Conservation (phyloP, 2,329 filamentous ascomycete genomes). For the Xylariaceae sp. region DNA sequence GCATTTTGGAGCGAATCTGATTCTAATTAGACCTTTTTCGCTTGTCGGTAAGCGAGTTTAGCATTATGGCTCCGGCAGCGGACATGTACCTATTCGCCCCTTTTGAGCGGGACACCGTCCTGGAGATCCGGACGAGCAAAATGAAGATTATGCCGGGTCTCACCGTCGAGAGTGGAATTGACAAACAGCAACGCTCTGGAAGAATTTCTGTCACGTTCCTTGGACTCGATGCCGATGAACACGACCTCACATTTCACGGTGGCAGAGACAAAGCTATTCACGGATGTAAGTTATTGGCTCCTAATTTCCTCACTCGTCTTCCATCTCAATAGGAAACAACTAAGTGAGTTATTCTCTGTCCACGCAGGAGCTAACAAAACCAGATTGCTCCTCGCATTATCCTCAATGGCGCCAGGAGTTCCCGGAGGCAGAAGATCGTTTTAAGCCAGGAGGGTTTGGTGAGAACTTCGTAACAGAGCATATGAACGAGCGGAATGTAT, state of each 20-base stretch:
- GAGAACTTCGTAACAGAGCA: constrained; percentile 65
- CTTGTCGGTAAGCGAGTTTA: background rate
- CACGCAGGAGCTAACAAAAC: constrained; percentile 12
- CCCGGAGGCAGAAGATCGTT: constrained; percentile 56
- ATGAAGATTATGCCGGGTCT: constrained; percentile 61
- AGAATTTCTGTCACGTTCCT: constrained; percentile 53
- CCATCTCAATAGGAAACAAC: background rate
- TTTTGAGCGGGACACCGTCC: constrained; percentile 55
- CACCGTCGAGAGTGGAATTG: constrained; percentile 60
- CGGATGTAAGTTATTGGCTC: constrained; percentile 50
- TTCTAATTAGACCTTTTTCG: background rate
- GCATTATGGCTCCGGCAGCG: constrained; percentile 34
- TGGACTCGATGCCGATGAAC: constrained; percentile 65
- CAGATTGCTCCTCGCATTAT: constrained; percentile 68
- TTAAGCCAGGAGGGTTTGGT: constrained; percentile 65
- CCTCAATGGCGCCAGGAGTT: constrained; percentile 58
- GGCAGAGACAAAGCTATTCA: constrained; percentile 69
- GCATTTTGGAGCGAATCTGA: background rate
- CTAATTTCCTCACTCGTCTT: background rate
- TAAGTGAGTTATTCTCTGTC: background rate
- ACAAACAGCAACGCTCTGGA: constrained; percentile 53
- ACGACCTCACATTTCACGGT: constrained; percentile 66
- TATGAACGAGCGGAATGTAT: constrained; percentile 69
- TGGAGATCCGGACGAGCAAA: constrained; percentile 62
- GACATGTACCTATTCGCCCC: constrained; percentile 42